phyloP scores from a whole-genome alignment of 805 yeast species.

The Blastobotrys attinorum region DNA sequence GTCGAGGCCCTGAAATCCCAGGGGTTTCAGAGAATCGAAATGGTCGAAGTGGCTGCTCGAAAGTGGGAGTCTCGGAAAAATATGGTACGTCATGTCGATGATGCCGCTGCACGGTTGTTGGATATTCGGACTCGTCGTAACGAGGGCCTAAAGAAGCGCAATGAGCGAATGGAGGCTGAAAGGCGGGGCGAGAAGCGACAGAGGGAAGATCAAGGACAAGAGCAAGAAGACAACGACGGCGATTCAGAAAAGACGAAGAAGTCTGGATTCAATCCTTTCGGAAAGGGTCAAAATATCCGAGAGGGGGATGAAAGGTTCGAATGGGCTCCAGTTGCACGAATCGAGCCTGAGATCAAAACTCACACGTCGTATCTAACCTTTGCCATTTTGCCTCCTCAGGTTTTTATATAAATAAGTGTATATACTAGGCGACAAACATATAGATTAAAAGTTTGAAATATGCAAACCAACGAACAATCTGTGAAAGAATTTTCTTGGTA shows the following conservation, averaged over 20 bases:
- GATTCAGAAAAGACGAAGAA: constrained; percentile 17
- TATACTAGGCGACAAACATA: too few relatives aligned
- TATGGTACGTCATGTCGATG: constrained; percentile 75
- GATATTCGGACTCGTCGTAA: constrained; percentile 71
- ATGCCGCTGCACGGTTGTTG: constrained; percentile 68
- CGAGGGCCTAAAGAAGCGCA: constrained; percentile 32
- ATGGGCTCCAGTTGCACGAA: constrained; percentile 80
- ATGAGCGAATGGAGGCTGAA: constrained; percentile 16
- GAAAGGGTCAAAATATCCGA: constrained; percentile 72
- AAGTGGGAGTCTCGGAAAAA: constrained; percentile 86
- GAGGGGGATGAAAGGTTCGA: constrained; percentile 79
- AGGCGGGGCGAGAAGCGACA: constrained; percentile 17
- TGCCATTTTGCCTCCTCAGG: constrained; percentile 51
- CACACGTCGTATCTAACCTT: constrained; percentile 93
- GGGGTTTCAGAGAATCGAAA: constrained; percentile 83
- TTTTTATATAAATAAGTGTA: too few relatives aligned
- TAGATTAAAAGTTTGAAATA: too few relatives aligned
- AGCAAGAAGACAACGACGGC: constrained; percentile 19
- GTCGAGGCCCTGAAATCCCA: constrained; percentile 61
- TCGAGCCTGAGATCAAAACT: constrained; percentile 79
- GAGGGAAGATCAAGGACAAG: constrained; percentile 21
- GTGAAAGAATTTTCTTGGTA: too few relatives aligned
- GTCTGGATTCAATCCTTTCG: constrained; percentile 79
- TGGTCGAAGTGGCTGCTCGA: constrained; percentile 82
- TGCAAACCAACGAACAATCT: too few relatives aligned